Percentiles rank a stretch among this genome's conserved stretches.
Evolutionary conservation across 2,329 filamentous ascomycete genomes (phyloP).

Genomic region (Alternaria burnsii): DNA sequence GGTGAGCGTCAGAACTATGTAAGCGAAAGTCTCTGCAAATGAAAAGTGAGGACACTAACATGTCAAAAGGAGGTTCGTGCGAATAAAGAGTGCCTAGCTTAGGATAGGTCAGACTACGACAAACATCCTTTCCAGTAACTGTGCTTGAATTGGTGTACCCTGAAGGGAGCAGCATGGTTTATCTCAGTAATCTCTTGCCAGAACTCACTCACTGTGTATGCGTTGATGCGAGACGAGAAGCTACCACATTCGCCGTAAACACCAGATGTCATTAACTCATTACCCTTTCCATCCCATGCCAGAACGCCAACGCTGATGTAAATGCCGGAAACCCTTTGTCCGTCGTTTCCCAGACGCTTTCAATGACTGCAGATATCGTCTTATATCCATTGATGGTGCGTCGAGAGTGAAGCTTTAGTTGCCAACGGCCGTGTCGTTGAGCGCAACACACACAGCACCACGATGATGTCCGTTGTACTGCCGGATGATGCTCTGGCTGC

Average conservation of each 20-base stretch:
- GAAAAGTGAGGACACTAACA: neutral
- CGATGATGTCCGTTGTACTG: constrained; percentile 96
- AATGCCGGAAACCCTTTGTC: neutral
- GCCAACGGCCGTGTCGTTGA: constrained; percentile 73
- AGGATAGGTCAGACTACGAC: neutral
- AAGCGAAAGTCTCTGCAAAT: neutral
- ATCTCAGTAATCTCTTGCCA: neutral
- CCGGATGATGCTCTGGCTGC: constrained; percentile 85
- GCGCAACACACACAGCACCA: constrained; percentile 88
- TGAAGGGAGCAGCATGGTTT: neutral
- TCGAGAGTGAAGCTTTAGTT: constrained; percentile 24
- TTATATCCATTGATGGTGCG: neutral
- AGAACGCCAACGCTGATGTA: constrained; percentile 21
- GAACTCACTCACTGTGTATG: neutral
- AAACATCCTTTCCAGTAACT: neutral
- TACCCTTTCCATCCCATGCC: constrained; percentile 2
- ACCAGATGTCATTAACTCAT: constrained; percentile 1
- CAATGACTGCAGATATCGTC: neutral
- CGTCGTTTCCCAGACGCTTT: neutral
- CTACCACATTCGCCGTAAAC: constrained; percentile 6
- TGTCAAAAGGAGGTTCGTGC: neutral
- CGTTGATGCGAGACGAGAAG: neutral
- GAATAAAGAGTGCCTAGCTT: neutral
- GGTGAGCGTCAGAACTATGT: neutral
- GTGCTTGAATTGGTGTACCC: neutral